These are phyloP conservation scores for Rhizophagus sp. DNA, from an alignment of 192 early-diverging fungal genomes.

Conservation along the genomic window DNA sequence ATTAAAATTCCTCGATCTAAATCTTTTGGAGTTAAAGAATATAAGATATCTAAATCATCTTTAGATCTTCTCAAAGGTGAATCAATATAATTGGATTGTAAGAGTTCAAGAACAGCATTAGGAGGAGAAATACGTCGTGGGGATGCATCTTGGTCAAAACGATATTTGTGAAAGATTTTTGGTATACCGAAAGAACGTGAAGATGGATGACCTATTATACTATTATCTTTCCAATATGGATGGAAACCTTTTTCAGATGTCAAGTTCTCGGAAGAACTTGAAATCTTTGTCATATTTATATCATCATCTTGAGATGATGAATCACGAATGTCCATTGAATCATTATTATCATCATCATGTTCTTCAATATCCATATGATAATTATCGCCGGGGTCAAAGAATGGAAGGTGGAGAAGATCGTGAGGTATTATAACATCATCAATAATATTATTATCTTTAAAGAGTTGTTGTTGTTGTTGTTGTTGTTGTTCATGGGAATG, in stretches of 20 bases:
- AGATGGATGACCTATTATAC: background rate
- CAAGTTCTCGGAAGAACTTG: background rate
- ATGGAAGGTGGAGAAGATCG: background rate
- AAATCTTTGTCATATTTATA: background rate
- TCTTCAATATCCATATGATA: background rate
- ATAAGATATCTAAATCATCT: constrained; percentile 12
- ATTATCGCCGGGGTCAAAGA: background rate
- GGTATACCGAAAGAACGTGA: background rate
- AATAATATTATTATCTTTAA: background rate
- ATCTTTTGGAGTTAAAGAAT: background rate
- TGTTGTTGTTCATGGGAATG: background rate
- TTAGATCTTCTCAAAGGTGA: constrained; percentile 1
- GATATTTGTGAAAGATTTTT: background rate
- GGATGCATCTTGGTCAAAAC: background rate
- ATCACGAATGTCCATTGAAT: background rate
- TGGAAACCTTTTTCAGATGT: background rate
- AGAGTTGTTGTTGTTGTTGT: background rate
- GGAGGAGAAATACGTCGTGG: background rate
- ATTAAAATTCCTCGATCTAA: background rate
- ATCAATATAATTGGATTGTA: background rate
- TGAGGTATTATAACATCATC: constrained; percentile 12
- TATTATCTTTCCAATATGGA: constrained; percentile 27
- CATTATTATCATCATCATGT: background rate
- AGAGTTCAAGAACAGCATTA: background rate
- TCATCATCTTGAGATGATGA: constrained; percentile 15